Conservation (phyloP, 1,139 yeast species). For the Protomyces arabidopsidicola region DNA sequence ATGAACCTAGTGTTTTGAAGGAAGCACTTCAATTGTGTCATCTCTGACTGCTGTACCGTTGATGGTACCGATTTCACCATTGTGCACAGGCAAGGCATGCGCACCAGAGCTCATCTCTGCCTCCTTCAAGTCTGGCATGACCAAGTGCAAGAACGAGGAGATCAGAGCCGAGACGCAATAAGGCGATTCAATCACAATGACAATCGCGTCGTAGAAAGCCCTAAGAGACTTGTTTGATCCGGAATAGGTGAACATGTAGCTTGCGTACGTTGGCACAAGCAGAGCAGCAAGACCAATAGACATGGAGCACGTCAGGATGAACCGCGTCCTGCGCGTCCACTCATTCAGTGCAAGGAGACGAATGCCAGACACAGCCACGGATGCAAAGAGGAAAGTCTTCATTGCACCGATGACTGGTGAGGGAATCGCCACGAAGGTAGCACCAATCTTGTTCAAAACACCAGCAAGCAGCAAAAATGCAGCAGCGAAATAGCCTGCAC, state of each 20-base stretch:
- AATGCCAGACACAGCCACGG: conserved; percentile 86
- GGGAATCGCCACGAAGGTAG: conserved; percentile 81
- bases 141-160: conserved; percentile 65
- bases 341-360: conserved; percentile 65
- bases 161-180: conserved; percentile 77
- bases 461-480: conserved; percentile 81
- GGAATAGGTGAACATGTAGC: conserved; percentile 63
- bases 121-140: conserved; percentile 67
- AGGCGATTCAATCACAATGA: conserved; percentile 79
- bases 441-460: conserved; percentile 79
- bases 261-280: conserved; percentile 72
- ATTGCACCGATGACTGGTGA: conserved; percentile 82
- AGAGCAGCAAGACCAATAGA: conserved; percentile 76
- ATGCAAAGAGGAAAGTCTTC: conserved; percentile 82
- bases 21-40: too few relatives aligned
- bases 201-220: conserved; percentile 77
- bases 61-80: background rate
- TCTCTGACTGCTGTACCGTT: too few relatives aligned
- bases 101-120: conserved; percentile 38
- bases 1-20: too few relatives aligned
- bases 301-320: conserved; percentile 69
- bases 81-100: background rate
- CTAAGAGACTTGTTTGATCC: conserved; percentile 60
- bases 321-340: conserved; percentile 82
- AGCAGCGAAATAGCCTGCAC: conserved; percentile 86